Conservation (phyloP, 1,284 basidiomycete species). For the Ustilago esculenta region DNA sequence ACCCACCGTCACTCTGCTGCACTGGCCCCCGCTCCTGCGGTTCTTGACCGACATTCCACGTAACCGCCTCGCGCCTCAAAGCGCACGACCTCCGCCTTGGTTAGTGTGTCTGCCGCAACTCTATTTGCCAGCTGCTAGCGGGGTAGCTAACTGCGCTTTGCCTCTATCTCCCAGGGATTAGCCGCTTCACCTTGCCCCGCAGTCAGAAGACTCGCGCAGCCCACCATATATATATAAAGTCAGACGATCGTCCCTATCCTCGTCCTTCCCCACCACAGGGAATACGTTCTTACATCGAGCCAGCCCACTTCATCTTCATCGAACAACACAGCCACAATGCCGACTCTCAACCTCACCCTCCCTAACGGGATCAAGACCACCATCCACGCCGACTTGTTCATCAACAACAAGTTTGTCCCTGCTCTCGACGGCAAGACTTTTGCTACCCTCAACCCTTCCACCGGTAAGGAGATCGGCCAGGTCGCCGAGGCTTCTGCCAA, state of each 20-base stretch:
- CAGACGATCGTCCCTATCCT: not conserved
- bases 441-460: slow-evolving; percentile 60
- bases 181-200: slow-evolving; percentile 10
- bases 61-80: slow-evolving; percentile 8
- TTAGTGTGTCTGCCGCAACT: not conserved
- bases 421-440: slow-evolving; percentile 62
- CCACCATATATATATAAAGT: slow-evolving; percentile 9
- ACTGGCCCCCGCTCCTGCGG: slow-evolving; percentile 10
- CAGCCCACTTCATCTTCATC: not conserved
- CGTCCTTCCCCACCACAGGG: not conserved
- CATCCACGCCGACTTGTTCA: slow-evolving; percentile 58
- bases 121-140: too few species aligned
- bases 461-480: slow-evolving; percentile 61
- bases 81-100: not conserved
- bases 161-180: too few species aligned
- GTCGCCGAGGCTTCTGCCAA: slow-evolving; percentile 62
- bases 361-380: slow-evolving; percentile 58
- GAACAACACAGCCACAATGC: slow-evolving; percentile 23
- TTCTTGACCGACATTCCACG: slow-evolving; percentile 33
- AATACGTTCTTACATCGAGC: not conserved
- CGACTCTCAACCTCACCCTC: slow-evolving; percentile 63
- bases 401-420: slow-evolving; percentile 63
- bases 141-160: too few species aligned
- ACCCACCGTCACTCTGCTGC: not conserved
- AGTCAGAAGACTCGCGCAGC: slow-evolving; percentile 2